phyloP scores from a whole-genome alignment of 1,284 basidiomycete genomes.

The Cutaneotrichosporon curvatum region DNA sequence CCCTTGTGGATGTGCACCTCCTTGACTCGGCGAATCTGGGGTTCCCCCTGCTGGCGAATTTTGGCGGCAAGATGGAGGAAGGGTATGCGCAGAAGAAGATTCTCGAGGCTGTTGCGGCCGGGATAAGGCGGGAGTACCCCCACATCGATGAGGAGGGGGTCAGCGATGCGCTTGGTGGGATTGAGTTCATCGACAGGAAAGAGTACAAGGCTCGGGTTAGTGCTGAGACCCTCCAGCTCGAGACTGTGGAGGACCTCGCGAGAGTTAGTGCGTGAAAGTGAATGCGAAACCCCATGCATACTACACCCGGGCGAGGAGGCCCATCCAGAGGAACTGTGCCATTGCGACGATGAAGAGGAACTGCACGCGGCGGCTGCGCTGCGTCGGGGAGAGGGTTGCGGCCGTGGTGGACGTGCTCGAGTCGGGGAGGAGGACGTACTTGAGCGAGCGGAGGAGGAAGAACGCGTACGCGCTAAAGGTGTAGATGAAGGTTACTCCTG shows the following conservation, averaged over 20 bases:
- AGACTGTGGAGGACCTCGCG: too few species aligned
- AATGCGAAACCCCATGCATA: neutral
- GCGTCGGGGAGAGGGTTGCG: constrained; percentile 67
- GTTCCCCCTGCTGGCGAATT: neutral
- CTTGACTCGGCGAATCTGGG: constrained; percentile 1
- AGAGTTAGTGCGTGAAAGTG: too few species aligned
- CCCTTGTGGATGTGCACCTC: neutral
- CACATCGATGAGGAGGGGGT: neutral
- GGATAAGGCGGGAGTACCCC: neutral
- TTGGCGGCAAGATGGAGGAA: neutral
- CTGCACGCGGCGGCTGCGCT: constrained; percentile 72
- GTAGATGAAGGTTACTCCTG: constrained; percentile 70
- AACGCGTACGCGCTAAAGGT: constrained; percentile 83
- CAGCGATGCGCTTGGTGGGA: neutral
- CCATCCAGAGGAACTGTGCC: constrained; percentile 76
- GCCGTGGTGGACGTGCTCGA: constrained; percentile 48
- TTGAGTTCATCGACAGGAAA: neutral
- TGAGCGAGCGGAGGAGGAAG: constrained; percentile 90
- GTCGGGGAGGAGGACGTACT: constrained; percentile 79
- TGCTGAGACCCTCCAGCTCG: neutral
- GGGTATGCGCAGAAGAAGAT: neutral
- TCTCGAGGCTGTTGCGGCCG: neutral
- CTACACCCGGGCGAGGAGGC: constrained; percentile 58
- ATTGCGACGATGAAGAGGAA: constrained; percentile 69
- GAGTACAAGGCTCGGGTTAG: neutral